Evolutionary conservation across 495 filamentous ascomycete genomes (phyloP), one percentile per base, ranked within the genome.

Genomic region (Mycothermus thermophilus): DNA sequence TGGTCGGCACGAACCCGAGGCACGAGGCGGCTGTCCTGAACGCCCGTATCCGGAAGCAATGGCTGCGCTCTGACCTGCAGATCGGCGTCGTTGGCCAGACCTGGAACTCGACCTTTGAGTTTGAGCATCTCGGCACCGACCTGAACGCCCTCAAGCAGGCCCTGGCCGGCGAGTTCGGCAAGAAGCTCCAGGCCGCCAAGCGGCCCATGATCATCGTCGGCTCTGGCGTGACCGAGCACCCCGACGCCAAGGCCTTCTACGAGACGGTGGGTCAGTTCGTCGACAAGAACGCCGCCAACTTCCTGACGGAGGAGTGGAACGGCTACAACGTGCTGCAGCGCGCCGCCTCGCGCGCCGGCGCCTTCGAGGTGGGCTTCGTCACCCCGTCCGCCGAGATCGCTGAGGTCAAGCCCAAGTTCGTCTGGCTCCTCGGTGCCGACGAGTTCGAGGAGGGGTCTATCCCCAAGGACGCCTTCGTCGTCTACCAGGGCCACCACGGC

Each of bases 401-500:
- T 15, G 64, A 80, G 42, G 85, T 78, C 6, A 81, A 72, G 41
- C 82, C 90, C 27, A 97, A 95, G 67, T 81, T 97, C 50, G 60
- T 97, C 55, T 97, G 86, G 85, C 83, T 97, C 28, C 75, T 97
- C 25, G 92, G 90, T 25, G 90, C 90, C 16, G 90, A 96, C 55
- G 92, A 97, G 61, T 70, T 96, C 45, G 61, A 62, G 31, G 68
- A 76, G 35, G 65, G 67, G 20, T 83, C 93, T 40, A 77, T 96
- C 36, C 90, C 90, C 31, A 90, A 85, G 60, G 80, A 84, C 48
- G 88, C 88, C 7, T 96, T 95, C 60, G 79, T 97, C 40, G 67
- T 97, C 54, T 97, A 97, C 62, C 90, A 97, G 59, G 90, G 90
- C 41, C 90, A 97, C 58, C 90, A 97, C 52, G 90, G 90, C 55